These are phyloP conservation scores for Pichia sp. DNA, from an alignment of 1,139 yeast genomes.

Conservation along the genomic window DNA sequence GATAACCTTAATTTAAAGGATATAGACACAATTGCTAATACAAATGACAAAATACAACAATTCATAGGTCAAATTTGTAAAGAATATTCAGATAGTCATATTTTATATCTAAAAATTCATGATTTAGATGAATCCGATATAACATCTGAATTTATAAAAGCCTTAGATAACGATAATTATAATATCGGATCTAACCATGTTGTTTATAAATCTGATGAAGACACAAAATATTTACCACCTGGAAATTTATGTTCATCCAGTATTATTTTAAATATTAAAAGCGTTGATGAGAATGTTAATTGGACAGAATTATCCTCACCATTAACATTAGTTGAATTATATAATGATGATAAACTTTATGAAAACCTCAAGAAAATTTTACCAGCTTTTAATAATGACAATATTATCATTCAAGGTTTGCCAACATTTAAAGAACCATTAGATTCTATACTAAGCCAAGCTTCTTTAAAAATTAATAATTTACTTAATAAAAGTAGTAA, in stretches of 20 bases:
- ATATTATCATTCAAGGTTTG: constrained; percentile 27
- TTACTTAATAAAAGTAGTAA: constrained; percentile 10
- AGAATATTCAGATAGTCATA: neutral
- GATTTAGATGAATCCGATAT: constrained; percentile 18
- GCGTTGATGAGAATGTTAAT: neutral
- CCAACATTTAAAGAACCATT: constrained; percentile 22
- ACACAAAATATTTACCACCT: neutral
- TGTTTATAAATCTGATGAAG: constrained; percentile 14
- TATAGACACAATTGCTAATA: constrained; percentile 5
- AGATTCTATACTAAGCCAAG: constrained; percentile 5
- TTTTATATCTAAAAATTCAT: constrained; percentile 17
- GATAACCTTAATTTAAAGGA: neutral
- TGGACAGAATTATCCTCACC: neutral
- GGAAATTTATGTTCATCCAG: constrained; percentile 11
- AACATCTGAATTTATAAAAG: constrained; percentile 5
- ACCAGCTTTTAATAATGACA: constrained; percentile 1
- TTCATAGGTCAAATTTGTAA: constrained; percentile 11
- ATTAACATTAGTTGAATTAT: constrained; percentile 14
- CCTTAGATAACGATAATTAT: constrained; percentile 2
- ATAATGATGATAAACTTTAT: constrained; percentile 11
- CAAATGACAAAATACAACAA: constrained; percentile 3
- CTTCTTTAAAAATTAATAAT: constrained; percentile 1
- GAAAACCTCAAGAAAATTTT: neutral
- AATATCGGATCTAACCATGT: constrained; percentile 18
- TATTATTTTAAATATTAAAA: neutral